phyloP scores from a whole-genome alignment of 176 grass and related monocot genomes.

The Phoenix roebelenii region DNA sequence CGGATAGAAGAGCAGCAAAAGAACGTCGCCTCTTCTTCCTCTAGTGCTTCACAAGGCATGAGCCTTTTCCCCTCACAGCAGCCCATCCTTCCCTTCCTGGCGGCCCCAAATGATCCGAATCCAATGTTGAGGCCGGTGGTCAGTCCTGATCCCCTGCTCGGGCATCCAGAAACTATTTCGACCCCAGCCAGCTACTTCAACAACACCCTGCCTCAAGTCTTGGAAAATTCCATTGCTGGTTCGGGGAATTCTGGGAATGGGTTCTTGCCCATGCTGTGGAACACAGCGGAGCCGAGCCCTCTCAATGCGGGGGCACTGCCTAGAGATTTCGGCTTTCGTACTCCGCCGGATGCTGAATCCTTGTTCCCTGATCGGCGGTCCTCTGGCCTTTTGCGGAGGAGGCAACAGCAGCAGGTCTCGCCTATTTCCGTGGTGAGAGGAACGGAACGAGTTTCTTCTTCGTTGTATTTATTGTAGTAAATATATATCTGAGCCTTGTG shows the following conservation, averaged over 20 bases:
- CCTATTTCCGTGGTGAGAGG: not conserved
- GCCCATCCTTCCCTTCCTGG: too few species aligned
- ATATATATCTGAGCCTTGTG: too few species aligned
- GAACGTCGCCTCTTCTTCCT: not conserved
- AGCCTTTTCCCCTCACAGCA: not conserved
- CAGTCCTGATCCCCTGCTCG: not conserved
- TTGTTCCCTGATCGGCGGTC: not conserved
- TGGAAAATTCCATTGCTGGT: not conserved
- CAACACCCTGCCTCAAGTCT: not conserved
- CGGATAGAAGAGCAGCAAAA: slow-evolving; percentile 16
- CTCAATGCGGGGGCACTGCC: not conserved
- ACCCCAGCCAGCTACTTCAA: not conserved
- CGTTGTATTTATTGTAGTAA: not conserved
- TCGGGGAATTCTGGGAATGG: not conserved
- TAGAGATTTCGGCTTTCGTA: not conserved
- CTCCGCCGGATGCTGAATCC: not conserved
- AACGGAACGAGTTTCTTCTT: too few species aligned
- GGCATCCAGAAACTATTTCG: not conserved
- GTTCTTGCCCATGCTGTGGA: not conserved
- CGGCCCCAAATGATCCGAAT: too few species aligned
- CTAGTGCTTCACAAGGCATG: not conserved
- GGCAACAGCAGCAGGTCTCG: not conserved
- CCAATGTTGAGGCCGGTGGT: too few species aligned
- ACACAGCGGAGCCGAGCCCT: not conserved
- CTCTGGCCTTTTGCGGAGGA: not conserved